Conservation (phyloP, 2,329 filamentous ascomycete species). For the Fusarium longipes region DNA sequence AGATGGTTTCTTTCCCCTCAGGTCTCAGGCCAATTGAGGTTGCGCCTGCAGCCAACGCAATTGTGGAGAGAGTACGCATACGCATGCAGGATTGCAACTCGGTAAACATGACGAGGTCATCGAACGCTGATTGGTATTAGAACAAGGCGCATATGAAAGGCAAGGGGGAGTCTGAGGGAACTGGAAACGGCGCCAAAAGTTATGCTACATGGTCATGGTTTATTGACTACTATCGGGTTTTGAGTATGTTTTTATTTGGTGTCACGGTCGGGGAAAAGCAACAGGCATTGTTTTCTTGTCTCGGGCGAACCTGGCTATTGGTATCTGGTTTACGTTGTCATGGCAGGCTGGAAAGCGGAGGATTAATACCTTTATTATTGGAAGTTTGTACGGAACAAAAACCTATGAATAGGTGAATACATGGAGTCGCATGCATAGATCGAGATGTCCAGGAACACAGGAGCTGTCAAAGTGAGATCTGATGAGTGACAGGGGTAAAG, state of each 20-base stretch:
- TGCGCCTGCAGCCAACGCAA: conserved; percentile 3
- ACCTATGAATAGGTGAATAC: conserved; percentile 25
- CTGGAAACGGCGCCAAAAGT: conserved; percentile 29
- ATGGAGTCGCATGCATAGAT: conserved; percentile 24
- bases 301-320: conserved; percentile 34
- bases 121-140: conserved; percentile 15
- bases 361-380: conserved; percentile 27
- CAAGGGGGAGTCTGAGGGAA: conserved; percentile 30
- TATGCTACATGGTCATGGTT: conserved; percentile 32
- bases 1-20: conserved; percentile 66
- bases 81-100: conserved; percentile 8
- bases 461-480: conserved; percentile 29
- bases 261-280: conserved; percentile 43
- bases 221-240: conserved; percentile 31
- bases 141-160: conserved; percentile 29
- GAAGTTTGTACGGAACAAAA: conserved; percentile 14
- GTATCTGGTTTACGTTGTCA: conserved; percentile 16
- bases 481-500: conserved; percentile 22
- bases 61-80: conserved; percentile 4
- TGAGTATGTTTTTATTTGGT: conserved; percentile 35
- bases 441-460: conserved; percentile 22
- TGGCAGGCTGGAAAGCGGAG: background rate
- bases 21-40: conserved; percentile 65
- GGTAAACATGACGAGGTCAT: conserved; percentile 25
- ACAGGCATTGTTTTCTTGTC: conserved; percentile 27